A percentile compares a stretch with the other conserved stretches of the same genome.
Evolutionary conservation across 1,284 basidiomycete genomes (phyloP).

Genomic region (Sanghuangporus weigelae): DNA sequence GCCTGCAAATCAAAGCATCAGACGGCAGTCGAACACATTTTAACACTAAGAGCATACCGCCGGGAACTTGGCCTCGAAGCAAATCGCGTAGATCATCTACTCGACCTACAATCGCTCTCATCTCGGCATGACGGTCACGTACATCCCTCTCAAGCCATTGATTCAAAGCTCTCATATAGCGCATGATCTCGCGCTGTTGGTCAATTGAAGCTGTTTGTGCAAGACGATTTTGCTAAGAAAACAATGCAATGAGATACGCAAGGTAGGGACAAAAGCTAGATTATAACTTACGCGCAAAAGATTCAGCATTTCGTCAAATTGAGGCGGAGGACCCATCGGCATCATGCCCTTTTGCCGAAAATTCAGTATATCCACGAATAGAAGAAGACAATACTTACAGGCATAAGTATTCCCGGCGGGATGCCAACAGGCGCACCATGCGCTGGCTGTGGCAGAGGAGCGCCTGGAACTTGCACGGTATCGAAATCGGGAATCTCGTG

Average conservation of each 20-base stretch:
- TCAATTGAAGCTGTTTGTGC: slow-evolving; percentile 69
- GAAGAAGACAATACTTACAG: not conserved
- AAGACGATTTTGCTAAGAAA: slow-evolving; percentile 59
- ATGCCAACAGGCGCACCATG: not conserved
- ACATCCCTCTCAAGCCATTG: slow-evolving; percentile 73
- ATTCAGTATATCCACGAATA: not conserved
- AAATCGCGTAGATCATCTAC: slow-evolving; percentile 52
- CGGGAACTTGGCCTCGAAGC: slow-evolving; percentile 32
- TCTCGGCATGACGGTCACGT: slow-evolving; percentile 63
- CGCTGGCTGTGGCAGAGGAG: not conserved
- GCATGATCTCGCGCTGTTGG: slow-evolving; percentile 72
- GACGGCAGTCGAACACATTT: not conserved
- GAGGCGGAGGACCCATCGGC: slow-evolving; percentile 3
- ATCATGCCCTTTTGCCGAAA: slow-evolving; percentile 16
- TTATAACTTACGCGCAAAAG: slow-evolving; percentile 51
- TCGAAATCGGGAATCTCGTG: slow-evolving; percentile 1
- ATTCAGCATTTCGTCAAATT: slow-evolving; percentile 39
- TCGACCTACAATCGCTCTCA: slow-evolving; percentile 57
- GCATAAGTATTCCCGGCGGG: not conserved
- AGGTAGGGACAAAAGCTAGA: not conserved
- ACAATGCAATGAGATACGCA: not conserved
- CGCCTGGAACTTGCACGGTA: not conserved
- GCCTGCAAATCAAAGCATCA: not conserved
- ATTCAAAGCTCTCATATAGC: slow-evolving; percentile 67
- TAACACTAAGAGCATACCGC: slow-evolving; percentile 20